Evolutionary conservation across 805 yeast species (phyloP).

Genomic region (Metschnikowia santaceciliae): DNA sequence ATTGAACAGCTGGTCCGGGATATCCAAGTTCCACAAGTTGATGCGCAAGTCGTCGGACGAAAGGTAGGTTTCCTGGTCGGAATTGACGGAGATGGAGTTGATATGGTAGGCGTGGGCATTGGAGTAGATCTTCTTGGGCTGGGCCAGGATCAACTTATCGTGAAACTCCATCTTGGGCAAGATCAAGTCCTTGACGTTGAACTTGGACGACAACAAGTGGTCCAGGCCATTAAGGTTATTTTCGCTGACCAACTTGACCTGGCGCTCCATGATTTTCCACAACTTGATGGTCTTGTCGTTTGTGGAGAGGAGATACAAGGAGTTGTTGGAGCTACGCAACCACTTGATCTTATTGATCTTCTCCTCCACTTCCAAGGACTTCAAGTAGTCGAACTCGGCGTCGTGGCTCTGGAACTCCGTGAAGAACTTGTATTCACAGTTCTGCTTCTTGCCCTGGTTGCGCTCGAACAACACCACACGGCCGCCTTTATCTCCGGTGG

Average conservation of each 20-base stretch:
- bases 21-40: constrained; percentile 91
- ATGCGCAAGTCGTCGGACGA: constrained; percentile 92
- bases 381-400: constrained; percentile 95
- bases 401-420: constrained; percentile 98
- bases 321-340: constrained; percentile 83
- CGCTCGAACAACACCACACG: constrained; percentile 94
- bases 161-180: constrained; percentile 90
- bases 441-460: constrained; percentile 56
- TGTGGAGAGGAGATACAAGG: constrained; percentile 86
- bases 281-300: constrained; percentile 98
- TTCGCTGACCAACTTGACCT: constrained; percentile 86
- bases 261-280: constrained; percentile 93
- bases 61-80: constrained; percentile 93
- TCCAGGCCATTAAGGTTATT: constrained; percentile 55
- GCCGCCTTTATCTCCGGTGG: constrained; percentile 99
- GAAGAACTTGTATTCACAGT: constrained; percentile 88
- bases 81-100: constrained; percentile 89
- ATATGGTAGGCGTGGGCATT: constrained; percentile 99
- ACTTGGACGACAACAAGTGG: constrained; percentile 22
- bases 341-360: constrained; percentile 97
- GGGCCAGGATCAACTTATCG: constrained; percentile 92
- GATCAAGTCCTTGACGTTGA: constrained; percentile 46
- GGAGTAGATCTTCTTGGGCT: constrained; percentile 85
- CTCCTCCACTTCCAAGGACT: constrained; percentile 95
- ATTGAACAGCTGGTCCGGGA: constrained; percentile 92